These are phyloP conservation scores for Persicaria tinctoria DNA, from an alignment of 148 eudicot genomes.

Conservation along the genomic window DNA sequence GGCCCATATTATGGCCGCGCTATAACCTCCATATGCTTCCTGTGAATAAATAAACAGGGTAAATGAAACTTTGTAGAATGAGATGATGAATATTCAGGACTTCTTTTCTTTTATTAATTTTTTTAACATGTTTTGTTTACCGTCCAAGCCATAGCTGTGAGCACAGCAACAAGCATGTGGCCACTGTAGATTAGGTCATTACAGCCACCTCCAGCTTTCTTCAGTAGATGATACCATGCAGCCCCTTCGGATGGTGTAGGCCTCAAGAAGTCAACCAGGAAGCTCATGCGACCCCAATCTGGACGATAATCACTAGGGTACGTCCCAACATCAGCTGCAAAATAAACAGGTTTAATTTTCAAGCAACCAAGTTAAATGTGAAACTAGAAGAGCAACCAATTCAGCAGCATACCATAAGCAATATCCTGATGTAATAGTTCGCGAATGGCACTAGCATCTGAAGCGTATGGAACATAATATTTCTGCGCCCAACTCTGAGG, in stretches of 20 bases:
- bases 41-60: constrained; percentile 18
- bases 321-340: constrained; percentile 50
- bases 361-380: neutral
- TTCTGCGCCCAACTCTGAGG: constrained; percentile 97
- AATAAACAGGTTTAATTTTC: constrained; percentile 5
- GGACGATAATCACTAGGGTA: constrained; percentile 54
- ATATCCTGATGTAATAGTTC: constrained; percentile 50
- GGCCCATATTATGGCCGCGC: constrained; percentile 77
- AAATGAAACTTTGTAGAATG: neutral
- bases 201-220: constrained; percentile 96
- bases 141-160: constrained; percentile 99
- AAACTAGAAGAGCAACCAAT: neutral
- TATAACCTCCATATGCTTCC: constrained; percentile 98
- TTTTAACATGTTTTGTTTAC: constrained; percentile 23
- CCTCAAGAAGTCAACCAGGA: constrained; percentile 70
- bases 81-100: neutral
- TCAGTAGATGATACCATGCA: constrained; percentile 71
- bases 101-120: no score
- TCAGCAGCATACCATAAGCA: constrained; percentile 53
- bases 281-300: constrained; percentile 90
- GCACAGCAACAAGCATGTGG: constrained; percentile 93
- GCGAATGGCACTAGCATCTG: constrained; percentile 59
- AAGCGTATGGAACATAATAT: constrained; percentile 88
- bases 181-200: constrained; percentile 96
- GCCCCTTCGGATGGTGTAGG: constrained; percentile 61